Conservation (phyloP, 108 stramenopile genomes). For the Cylindrotheca closterium region DNA sequence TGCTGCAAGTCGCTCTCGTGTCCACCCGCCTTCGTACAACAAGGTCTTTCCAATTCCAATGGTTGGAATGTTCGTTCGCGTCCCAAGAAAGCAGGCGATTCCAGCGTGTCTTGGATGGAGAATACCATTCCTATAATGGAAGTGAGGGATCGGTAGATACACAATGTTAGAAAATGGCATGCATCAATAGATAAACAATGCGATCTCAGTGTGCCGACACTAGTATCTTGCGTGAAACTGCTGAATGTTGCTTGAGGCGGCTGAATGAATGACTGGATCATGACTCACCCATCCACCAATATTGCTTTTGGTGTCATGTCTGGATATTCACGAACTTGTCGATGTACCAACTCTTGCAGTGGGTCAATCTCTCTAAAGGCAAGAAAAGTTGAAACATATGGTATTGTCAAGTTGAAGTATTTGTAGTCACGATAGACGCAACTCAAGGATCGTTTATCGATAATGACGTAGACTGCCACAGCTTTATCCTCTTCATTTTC, state of each 20-base stretch:
- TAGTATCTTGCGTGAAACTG: too few relatives aligned
- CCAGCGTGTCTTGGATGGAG: slow-evolving; percentile 67
- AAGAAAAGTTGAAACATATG: slow-evolving; percentile 54
- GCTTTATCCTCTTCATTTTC: slow-evolving; percentile 26
- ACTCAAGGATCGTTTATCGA: slow-evolving; percentile 29
- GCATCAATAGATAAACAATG: too few relatives aligned
- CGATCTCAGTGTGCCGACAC: too few relatives aligned
- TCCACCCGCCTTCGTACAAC: slow-evolving; percentile 43
- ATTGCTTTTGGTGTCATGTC: slow-evolving; percentile 46
- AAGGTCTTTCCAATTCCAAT: slow-evolving; percentile 69
- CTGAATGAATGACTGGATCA: too few relatives aligned
- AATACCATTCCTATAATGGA: slow-evolving; percentile 59
- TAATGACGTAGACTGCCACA: slow-evolving; percentile 69
- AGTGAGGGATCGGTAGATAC: too few relatives aligned
- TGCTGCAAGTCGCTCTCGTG: slow-evolving; percentile 9
- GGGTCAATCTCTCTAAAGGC: slow-evolving; percentile 71
- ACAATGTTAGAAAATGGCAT: too few relatives aligned
- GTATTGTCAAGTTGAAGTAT: slow-evolving; percentile 29
- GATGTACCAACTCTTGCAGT: slow-evolving; percentile 42
- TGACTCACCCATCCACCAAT: slow-evolving; percentile 36
- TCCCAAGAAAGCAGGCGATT: slow-evolving; percentile 63
- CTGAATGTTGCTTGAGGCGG: too few relatives aligned
- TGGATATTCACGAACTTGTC: slow-evolving; percentile 34
- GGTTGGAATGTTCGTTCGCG: slow-evolving; percentile 53
- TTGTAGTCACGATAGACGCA: slow-evolving; percentile 49